Base-by-base conservation (phyloP, 768 basidiomycete genomes). In the Imleria badia region DNA sequence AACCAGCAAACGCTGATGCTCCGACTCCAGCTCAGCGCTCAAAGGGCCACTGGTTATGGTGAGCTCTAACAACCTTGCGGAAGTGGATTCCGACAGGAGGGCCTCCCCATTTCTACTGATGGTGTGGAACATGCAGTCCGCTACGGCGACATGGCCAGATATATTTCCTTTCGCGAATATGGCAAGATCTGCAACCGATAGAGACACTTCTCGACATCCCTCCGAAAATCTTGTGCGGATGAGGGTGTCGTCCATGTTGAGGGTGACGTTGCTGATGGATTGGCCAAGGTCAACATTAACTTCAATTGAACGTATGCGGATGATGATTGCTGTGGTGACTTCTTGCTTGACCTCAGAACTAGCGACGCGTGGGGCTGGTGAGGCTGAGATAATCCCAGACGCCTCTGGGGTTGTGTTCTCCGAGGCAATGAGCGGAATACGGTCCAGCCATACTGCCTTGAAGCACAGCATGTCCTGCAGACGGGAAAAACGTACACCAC, bases 391-490 rank as follows among this genome's bases (percentile, higher is more conserved):
- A 20, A 59, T 60, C 41, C 60, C 48, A 42, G 70, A 58, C 8
- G 44, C 49, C 22, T 66, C 63, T 44, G 66, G 52, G 9, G 59
- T 39, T 13, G 67, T 48, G 36, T 62, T 31, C 34, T 72, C 78
- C 36, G 75, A 69, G 19, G 83, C 81, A 63, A 94, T 81, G 9
- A 89, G 73, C 1, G 92, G 91, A 26, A 95, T 91, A 35, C 85
- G 84, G 64, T 95, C 93, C 43, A 96, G 69, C 92, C 94, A 96
- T 13, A 96, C 91, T 6, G 94, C 93, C 69, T 95, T 95, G 80
- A 96, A 93, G 69, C 91, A 94, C 19, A 98, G 78, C 49, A 95
- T 85, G 66, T 97, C 94, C 70, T 95, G 94, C 29, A 97, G 72
- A 13, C 94, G 84, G 5, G 91, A 90, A 64, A 98, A 87, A 20